Evolutionary conservation across 345 rosid genomes (phyloP), one percentile per base, ranked within the genome.

Genomic region (Arabis hirsuta): DNA sequence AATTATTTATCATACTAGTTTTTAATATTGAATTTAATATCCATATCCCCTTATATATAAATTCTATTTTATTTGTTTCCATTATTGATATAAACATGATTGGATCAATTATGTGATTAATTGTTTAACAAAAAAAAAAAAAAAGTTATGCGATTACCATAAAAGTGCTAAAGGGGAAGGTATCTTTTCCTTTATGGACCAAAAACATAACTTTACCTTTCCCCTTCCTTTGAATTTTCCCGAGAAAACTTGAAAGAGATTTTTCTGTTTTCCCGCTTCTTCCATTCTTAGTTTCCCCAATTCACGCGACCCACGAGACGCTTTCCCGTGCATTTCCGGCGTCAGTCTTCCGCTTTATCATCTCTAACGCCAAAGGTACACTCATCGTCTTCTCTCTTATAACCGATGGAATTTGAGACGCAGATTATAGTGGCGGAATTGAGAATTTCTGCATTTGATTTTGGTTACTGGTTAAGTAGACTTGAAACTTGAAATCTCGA

Each of bases 171-270:
- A 55, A 63, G 70, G 55, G 1, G 62, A 32, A 31, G 55, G 50
- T 34, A 8, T 50, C 63, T 74, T 74, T 74, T 51, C 32, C 73
- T 74, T 67, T 67, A 74, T 74, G 73, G 73, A 66, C 61, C 38
- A 39, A 43, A 27, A 43, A 47, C 26, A 39, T 14, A 50, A 2
- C 62, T 44, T 59, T 67, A 42, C 55, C 43, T 51, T 59, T 16
- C 16, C 24, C 53, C 20, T 2, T 47, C 27, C 67, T 67, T 32
- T 5, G 43, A 65, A 32, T 47, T 32, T 31, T 12, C 57, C 69
- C 42, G 62, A 59, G 55, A 52, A 51, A 74, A 42, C 54, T 8
- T 3, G 1, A 8, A 8, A 36, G 61, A 62, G 12, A 19, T 13
- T 34, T 22, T 5, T 31, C 61, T 39, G 22, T 31, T 66, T 22